phyloP scores from a whole-genome alignment of 140 eudicot genomes.

The Cichorium intybus region DNA sequence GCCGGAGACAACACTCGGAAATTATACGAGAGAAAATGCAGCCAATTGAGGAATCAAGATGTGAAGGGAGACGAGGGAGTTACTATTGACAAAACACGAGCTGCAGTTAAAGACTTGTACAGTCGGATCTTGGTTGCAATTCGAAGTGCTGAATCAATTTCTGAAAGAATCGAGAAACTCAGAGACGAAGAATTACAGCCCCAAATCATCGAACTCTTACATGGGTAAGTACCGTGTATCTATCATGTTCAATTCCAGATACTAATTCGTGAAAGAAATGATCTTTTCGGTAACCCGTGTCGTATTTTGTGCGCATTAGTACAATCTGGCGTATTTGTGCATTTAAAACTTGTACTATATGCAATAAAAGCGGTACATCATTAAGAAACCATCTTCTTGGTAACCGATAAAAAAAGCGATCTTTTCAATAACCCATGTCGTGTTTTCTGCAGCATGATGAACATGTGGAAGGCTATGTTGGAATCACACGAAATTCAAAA shows the following conservation, averaged over 20 bases:
- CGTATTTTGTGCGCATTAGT: too few species aligned
- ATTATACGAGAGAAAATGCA: constrained; percentile 84
- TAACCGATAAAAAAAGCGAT: neutral
- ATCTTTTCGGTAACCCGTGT: too few species aligned
- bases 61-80: constrained; percentile 79
- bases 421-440: neutral
- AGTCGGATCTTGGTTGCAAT: constrained; percentile 90
- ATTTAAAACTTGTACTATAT: neutral
- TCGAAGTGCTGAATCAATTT: constrained; percentile 92
- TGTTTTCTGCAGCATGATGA: constrained; percentile 54
- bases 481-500: constrained; percentile 85
- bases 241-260: constrained; percentile 5
- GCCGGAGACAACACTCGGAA: constrained; percentile 82
- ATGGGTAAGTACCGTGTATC: constrained; percentile 56
- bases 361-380: neutral
- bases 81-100: constrained; percentile 79
- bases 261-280: too few species aligned
- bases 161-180: constrained; percentile 74
- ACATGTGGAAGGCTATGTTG: constrained; percentile 75
- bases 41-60: constrained; percentile 76
- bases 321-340: too few species aligned
- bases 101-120: constrained; percentile 84
- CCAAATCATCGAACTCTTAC: constrained; percentile 71
- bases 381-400: neutral
- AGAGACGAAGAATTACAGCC: constrained; percentile 81